A percentile compares a stretch with the other conserved stretches of the same genome.
Conservation (phyloP, 2,329 filamentous ascomycete genomes). For the Cordyceps javanica region DNA sequence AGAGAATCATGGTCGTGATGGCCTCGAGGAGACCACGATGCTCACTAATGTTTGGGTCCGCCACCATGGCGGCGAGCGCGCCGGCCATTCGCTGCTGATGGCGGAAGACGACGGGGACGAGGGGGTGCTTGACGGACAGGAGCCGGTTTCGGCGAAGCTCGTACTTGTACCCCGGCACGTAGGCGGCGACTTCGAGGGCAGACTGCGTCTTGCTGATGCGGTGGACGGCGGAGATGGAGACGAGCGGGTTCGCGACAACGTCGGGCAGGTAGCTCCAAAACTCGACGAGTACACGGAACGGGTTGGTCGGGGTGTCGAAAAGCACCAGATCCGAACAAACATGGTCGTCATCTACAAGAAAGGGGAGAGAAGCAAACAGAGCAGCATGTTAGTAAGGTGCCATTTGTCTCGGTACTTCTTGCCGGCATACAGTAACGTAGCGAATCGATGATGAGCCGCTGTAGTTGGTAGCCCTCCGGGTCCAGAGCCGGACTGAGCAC, state of each 20-base stretch:
- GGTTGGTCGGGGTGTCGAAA: conserved; percentile 13
- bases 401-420: too few species aligned
- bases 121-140: conserved; percentile 2
- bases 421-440: conserved; percentile 12
- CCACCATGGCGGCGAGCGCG: conserved; percentile 9
- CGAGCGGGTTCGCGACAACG: conserved; percentile 8
- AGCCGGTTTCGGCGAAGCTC: conserved; percentile 3
- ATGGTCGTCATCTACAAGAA: not conserved
- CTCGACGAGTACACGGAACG: conserved; percentile 2
- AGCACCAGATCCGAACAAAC: conserved; percentile 15
- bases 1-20: conserved; percentile 8
- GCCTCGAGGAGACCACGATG: conserved; percentile 6
- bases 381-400: too few species aligned
- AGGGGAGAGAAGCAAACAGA: too few species aligned
- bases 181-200: not conserved
- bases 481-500: not conserved
- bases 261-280: conserved; percentile 14
- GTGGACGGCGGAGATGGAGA: conserved; percentile 12
- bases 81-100: conserved; percentile 10
- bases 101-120: conserved; percentile 10
- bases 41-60: not conserved
- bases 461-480: conserved; percentile 11
- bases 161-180: not conserved
- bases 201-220: conserved; percentile 12
- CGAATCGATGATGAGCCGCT: conserved; percentile 11